Conservation (phyloP, 208 protist species). For the Balamuthia mandrillaris region DNA sequence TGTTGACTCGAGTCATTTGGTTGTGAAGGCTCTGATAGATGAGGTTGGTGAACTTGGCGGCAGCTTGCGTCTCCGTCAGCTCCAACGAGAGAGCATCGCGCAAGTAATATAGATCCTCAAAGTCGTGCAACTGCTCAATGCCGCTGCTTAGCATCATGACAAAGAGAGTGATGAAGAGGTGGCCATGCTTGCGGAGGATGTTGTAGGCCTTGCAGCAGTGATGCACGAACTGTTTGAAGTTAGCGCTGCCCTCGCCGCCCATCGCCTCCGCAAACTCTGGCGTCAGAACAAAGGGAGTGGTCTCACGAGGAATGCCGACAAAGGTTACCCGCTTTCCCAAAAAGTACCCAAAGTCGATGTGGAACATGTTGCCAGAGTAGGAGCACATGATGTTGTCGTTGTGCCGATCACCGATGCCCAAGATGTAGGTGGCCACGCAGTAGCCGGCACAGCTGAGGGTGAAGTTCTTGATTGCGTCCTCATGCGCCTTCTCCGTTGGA, state of each 20-base stretch:
- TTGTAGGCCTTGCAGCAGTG: constrained; percentile 68
- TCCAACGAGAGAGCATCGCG: constrained; percentile 45
- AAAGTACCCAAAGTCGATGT: constrained; percentile 88
- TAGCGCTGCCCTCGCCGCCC: constrained; percentile 76
- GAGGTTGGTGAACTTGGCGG: constrained; percentile 46
- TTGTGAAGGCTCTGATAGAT: constrained; percentile 48
- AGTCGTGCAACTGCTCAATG: constrained; percentile 65
- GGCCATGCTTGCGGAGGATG: constrained; percentile 66
- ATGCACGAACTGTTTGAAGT: constrained; percentile 63
- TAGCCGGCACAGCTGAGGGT: constrained; percentile 87
- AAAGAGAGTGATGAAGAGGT: constrained; percentile 79
- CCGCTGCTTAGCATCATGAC: constrained; percentile 64
- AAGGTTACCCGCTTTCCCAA: constrained; percentile 75
- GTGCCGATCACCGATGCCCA: constrained; percentile 80
- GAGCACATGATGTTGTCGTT: constrained; percentile 79
- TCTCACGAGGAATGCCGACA: constrained; percentile 52
- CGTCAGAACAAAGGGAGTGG: constrained; percentile 81
- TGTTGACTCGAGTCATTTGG: constrained; percentile 60
- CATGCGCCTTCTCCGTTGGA: constrained; percentile 38
- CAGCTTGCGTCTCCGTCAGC: constrained; percentile 35
- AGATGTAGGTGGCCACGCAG: constrained; percentile 86
- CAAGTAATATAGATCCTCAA: constrained; percentile 56
- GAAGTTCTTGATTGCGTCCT: constrained; percentile 84
- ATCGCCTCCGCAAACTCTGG: constrained; percentile 77
- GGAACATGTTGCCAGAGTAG: constrained; percentile 72